Base-by-base conservation (phyloP, 768 basidiomycete species). In the Amanita rubescens region DNA sequence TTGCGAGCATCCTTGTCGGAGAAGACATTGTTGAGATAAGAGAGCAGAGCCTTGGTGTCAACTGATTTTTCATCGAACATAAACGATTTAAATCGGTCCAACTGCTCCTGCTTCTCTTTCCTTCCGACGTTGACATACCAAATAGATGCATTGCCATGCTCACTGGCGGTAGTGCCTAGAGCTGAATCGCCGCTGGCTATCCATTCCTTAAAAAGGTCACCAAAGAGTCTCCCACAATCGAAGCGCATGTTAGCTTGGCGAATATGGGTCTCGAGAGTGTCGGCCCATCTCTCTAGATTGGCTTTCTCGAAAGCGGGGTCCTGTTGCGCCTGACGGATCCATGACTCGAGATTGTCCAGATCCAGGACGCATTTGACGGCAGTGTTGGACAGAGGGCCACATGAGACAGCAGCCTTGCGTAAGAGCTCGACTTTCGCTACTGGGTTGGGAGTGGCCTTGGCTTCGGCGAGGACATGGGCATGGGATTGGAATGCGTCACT, bases 181-280 rank as follows among this genome's bases (percentile, higher is more conserved):
- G 64, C 65, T 0, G 71, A 72, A 59, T 76, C 73, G 1, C 72
- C 73, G 37, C 73, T 74, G 2, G 67, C 62, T 19, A 74, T 54
- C 74, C 75, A 75, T 53, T 76, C 75, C 41, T 72, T 71, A 55
- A 74, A 69, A 11, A 76, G 65, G 24, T 58, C 70, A 1, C 73
- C 73, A 22, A 74, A 76, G 6, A 75, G 63, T 44, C 64, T 70
- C 5, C 73, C 74, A 24, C 67, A 68, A 24, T 74, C 72, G 42
- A 75, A 73, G 7, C 69, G 65, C 58, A 64, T 66, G 30, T 59
- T 52, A n/a, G 64, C 67, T 45, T 73, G 72, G 3, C 55, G 60
- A 35, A 76, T 69, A 54, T 75, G 71, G 0, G 66, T 63, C 56
- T 75, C 71, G 17, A 75, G 60, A 0, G 67, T 67, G n/a, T 66